Conservation (phyloP, 208 protist species). For the Trypanosoma lewisi region DNA sequence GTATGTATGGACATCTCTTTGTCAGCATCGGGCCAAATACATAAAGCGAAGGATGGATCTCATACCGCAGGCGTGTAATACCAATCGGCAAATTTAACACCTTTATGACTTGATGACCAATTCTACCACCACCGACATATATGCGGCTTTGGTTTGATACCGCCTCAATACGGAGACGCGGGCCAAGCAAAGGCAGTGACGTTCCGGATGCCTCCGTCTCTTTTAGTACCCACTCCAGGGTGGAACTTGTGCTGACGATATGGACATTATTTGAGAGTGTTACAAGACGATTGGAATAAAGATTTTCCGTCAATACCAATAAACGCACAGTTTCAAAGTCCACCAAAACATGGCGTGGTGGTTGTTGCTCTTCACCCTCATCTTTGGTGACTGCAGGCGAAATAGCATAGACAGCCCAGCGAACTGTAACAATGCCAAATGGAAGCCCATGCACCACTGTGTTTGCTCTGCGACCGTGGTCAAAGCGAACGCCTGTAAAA, state of each 20-base stretch:
- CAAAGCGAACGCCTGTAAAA: constrained; percentile 67
- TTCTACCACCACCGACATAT: not conserved
- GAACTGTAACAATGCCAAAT: constrained; percentile 84
- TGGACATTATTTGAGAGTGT: constrained; percentile 66
- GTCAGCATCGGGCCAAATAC: constrained; percentile 75
- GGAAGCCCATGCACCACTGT: constrained; percentile 70
- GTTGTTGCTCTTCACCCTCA: not conserved
- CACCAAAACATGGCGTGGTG: constrained; percentile 43
- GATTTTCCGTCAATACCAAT: constrained; percentile 79
- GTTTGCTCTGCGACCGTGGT: constrained; percentile 36
- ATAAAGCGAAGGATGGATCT: constrained; percentile 58
- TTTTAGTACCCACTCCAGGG: constrained; percentile 56
- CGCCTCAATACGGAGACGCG: constrained; percentile 19
- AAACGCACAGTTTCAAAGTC: constrained; percentile 77
- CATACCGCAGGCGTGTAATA: constrained; percentile 57
- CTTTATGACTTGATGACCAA: constrained; percentile 41
- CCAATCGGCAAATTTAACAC: constrained; percentile 61
- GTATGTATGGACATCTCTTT: constrained; percentile 43
- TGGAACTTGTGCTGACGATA: constrained; percentile 65
- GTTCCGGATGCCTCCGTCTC: constrained; percentile 9
- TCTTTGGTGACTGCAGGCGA: constrained; percentile 3
- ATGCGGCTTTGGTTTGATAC: constrained; percentile 9
- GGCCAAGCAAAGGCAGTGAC: not conserved
- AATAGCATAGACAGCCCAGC: constrained; percentile 73
- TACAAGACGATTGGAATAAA: constrained; percentile 56